A percentile compares a stretch with the other conserved stretches of the same genome.
phyloP scores from a whole-genome alignment of 1,284 basidiomycete species.

The Omphalotus olearius region DNA sequence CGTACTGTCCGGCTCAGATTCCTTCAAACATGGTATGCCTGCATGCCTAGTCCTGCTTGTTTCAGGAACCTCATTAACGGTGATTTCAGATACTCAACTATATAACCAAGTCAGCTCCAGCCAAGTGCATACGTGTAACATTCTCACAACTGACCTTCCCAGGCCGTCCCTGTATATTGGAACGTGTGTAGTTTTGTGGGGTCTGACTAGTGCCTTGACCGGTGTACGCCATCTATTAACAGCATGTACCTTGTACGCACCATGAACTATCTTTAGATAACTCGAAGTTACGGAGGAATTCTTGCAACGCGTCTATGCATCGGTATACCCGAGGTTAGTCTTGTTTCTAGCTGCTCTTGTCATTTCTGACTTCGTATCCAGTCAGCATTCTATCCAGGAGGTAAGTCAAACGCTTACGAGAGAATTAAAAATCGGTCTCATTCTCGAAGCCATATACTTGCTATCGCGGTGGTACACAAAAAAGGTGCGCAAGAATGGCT shows the following conservation, averaged over 20 bases:
- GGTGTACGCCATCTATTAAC: slow-evolving; percentile 36
- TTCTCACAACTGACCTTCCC: background rate
- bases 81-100: slow-evolving; percentile 44
- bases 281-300: slow-evolving; percentile 52
- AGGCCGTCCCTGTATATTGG: slow-evolving; percentile 66
- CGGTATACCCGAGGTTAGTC: slow-evolving; percentile 53
- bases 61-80: background rate
- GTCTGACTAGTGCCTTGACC: slow-evolving; percentile 56
- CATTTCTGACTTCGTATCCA: slow-evolving; percentile 15
- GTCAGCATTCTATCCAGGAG: slow-evolving; percentile 62
- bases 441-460: slow-evolving; percentile 42
- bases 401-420: slow-evolving; percentile 3
- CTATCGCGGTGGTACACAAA: slow-evolving; percentile 65
- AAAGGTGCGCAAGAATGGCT: slow-evolving; percentile 32
- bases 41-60: background rate
- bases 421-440: background rate
- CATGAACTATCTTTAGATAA: slow-evolving; percentile 32
- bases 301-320: slow-evolving; percentile 58
- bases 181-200: slow-evolving; percentile 57
- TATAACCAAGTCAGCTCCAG: slow-evolving; percentile 37
- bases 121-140: background rate
- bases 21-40: slow-evolving; percentile 64
- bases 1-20: slow-evolving; percentile 59
- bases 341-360: background rate
- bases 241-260: background rate